Base-by-base conservation (phyloP, 495 filamentous ascomycete species). In the Daldinia vernicosa region DNA sequence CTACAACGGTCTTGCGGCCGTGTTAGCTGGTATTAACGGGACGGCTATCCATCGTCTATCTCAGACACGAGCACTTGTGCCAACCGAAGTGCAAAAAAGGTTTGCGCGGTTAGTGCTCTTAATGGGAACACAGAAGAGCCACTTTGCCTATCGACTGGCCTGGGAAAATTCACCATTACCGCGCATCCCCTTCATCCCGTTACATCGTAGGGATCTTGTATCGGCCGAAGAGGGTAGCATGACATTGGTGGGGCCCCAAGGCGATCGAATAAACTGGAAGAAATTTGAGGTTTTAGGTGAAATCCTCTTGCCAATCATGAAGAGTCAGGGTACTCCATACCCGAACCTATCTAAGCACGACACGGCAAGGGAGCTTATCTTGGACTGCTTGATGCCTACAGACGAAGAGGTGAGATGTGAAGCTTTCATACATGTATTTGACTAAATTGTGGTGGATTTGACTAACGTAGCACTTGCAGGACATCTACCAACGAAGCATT, bases 261-360 rank as follows among this genome's bases (percentile, higher is more conserved):
- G 83, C 17, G 89, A 91, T 63, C 85, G 92, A 43, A 93, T 99
- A 75, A 98, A 98, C 76, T 99, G 95, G 95, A 93, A 91, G 82
- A 99, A 99, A 75, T 98, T 98, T 71, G 94, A 98, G 82, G 91
- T 99, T 19, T 90, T 98, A 82, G 93, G 93, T 4, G 94, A 98
- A 64, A 91, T 97, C 26, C 86, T 99, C 56, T 85, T 97, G 58
- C 91, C 92, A 4, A 91, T 99, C 39, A 93, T 97, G 84, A 89
- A 89, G 78, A 97, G 93, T 77, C 95, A 98, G 81, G 90, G 90
- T 35, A 90, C 87, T 45, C 91, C 95, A 15, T 97, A 97, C 74
- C 85, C 88, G 61, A 87, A 90, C 63, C 79, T 96, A 60, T 79
- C 82, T 32, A 84, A 82, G 69, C 90, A 89, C 68, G 90, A 93